phyloP scores from a whole-genome alignment of 2,329 filamentous ascomycete species.

The Sordariomycetes sp. region DNA sequence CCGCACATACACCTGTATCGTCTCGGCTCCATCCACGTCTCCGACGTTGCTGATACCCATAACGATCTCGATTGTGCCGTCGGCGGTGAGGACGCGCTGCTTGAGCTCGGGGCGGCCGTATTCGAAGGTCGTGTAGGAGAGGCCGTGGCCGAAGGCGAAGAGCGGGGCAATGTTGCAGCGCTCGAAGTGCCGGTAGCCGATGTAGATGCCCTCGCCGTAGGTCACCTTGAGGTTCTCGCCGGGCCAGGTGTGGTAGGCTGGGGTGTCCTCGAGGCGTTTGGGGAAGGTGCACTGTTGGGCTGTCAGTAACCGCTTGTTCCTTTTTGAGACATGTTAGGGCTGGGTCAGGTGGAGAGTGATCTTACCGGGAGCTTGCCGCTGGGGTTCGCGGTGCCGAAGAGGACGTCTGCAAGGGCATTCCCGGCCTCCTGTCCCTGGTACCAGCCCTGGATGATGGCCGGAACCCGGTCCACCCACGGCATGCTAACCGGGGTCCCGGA shows the following conservation, averaged over 20 bases:
- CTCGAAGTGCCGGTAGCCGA: slow-evolving; percentile 65
- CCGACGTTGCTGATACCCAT: slow-evolving; percentile 43
- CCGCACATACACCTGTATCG: slow-evolving; percentile 55
- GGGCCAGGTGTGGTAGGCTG: slow-evolving; percentile 60
- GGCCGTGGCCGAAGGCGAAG: slow-evolving; percentile 62
- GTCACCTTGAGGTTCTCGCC: slow-evolving; percentile 54
- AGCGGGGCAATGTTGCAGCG: slow-evolving; percentile 42
- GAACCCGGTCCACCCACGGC: slow-evolving; percentile 54
- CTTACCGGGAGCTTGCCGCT: slow-evolving; percentile 53
- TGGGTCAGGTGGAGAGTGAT: not conserved
- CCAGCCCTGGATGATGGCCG: slow-evolving; percentile 62
- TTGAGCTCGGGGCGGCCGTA: slow-evolving; percentile 44
- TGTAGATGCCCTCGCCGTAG: slow-evolving; percentile 61
- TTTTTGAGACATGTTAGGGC: not conserved
- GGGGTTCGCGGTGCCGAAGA: slow-evolving; percentile 50
- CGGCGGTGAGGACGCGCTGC: slow-evolving; percentile 21
- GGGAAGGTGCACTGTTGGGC: slow-evolving; percentile 48
- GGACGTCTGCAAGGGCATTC: slow-evolving; percentile 54
- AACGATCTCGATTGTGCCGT: slow-evolving; percentile 27
- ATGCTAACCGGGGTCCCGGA: slow-evolving; percentile 56
- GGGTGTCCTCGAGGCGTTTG: slow-evolving; percentile 47
- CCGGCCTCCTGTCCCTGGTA: slow-evolving; percentile 61
- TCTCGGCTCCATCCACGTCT: slow-evolving; percentile 41
- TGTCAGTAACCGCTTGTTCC: slow-evolving; percentile 5
- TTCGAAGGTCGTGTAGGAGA: slow-evolving; percentile 59